Conservation (phyloP, 75 land plant species). For the Cryptomeria japonica region DNA sequence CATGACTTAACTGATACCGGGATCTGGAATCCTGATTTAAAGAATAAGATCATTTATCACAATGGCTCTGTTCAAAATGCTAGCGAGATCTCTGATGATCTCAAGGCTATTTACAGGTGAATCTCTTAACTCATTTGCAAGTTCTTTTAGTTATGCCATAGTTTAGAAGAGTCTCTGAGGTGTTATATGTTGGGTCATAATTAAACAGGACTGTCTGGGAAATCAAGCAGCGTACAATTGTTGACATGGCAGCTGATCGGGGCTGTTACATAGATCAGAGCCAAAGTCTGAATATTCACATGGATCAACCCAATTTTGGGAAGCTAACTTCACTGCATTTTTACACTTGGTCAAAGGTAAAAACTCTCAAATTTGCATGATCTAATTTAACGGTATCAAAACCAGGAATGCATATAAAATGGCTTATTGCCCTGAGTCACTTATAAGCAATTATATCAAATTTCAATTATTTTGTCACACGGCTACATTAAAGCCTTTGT, state of each 20-base stretch:
- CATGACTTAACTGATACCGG: slow-evolving; percentile 95
- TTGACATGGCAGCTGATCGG: slow-evolving; percentile 96
- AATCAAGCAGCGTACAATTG: slow-evolving; percentile 84
- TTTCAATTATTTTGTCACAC: neutral
- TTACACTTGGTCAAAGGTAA: slow-evolving; percentile 86
- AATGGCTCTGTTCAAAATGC: slow-evolving; percentile 83
- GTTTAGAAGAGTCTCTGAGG: neutral
- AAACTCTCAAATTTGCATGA: neutral
- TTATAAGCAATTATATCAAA: neutral
- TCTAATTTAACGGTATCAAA: neutral
- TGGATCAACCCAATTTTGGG: slow-evolving; percentile 88
- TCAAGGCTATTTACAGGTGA: slow-evolving; percentile 79
- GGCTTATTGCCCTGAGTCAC: neutral
- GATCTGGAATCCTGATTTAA: slow-evolving; percentile 76
- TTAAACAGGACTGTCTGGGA: slow-evolving; percentile 94
- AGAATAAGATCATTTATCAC: slow-evolving; percentile 79
- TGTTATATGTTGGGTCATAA: neutral
- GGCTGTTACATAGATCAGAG: slow-evolving; percentile 94
- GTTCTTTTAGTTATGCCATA: neutral
- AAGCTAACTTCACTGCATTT: slow-evolving; percentile 95
- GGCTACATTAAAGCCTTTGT: neutral
- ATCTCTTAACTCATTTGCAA: neutral
- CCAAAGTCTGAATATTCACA: slow-evolving; percentile 93
- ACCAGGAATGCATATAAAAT: neutral
- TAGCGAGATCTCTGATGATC: slow-evolving; percentile 62